These are phyloP conservation scores for Vaccinium corymbosum DNA, from an alignment of 148 eudicot species.

Conservation along the genomic window DNA sequence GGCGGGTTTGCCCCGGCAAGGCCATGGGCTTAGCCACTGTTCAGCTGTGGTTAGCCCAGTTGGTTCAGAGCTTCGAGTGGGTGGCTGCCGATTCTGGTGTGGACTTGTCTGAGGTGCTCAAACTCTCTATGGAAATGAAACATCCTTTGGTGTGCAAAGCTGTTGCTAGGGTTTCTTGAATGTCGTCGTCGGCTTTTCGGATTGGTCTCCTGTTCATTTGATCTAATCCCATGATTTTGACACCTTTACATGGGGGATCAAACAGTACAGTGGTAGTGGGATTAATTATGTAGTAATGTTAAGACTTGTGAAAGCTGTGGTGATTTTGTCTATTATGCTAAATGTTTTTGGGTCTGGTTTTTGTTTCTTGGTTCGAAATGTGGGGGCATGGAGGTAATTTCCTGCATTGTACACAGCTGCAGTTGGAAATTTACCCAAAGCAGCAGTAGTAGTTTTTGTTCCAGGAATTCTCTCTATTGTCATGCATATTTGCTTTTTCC, in stretches of 20 bases:
- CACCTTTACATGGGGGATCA: not conserved
- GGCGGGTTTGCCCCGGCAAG: slow-evolving; percentile 90
- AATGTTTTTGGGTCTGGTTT: not conserved
- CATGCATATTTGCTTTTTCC: not conserved
- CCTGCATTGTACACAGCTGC: slow-evolving; percentile 9
- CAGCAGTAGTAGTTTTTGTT: not conserved
- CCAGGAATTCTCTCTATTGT: not conserved
- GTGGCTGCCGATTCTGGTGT: slow-evolving; percentile 48
- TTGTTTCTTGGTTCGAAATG: not conserved
- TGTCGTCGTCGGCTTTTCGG: not conserved
- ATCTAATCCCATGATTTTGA: slow-evolving; percentile 3
- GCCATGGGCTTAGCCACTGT: slow-evolving; percentile 70
- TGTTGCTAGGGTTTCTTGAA: slow-evolving; percentile 42
- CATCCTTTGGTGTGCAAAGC: slow-evolving; percentile 70
- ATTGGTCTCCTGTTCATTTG: not conserved
- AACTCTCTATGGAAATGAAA: slow-evolving; percentile 91
- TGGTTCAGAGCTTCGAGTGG: slow-evolving; percentile 78
- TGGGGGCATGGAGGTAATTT: not conserved
- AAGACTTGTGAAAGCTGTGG: not conserved
- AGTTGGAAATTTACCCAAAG: not conserved
- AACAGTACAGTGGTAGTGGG: not conserved
- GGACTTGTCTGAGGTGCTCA: slow-evolving; percentile 68
- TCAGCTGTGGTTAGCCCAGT: slow-evolving; percentile 84
- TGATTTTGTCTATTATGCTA: not conserved
- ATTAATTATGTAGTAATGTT: not conserved